Evolutionary conservation across 208 protist genomes (phyloP), one percentile per base, ranked within the genome.

Genomic region (Crithidia sp.): DNA sequence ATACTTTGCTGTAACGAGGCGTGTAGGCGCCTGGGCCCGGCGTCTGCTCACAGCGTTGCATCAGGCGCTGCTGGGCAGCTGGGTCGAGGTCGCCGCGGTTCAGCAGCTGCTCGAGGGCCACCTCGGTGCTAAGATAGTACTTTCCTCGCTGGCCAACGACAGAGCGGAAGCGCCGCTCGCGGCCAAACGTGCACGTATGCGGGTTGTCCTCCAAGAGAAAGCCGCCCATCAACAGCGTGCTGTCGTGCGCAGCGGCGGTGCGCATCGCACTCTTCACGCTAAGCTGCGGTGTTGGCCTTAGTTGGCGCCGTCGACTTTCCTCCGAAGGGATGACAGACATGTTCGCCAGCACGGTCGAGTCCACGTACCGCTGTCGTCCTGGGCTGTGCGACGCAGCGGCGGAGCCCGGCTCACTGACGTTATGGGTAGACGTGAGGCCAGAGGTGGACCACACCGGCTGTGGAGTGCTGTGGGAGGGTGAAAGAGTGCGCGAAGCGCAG

Each of bases 1-100:
- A 87, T 59, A 88, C 52, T 49, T 93, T 93, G 55, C 61, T 81
- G 76, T 91, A 95, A 0, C 81, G 84, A 43, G 90, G 90, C 5
- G 87, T 95, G 77, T 95, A 95, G 8, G 90, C 84, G 16, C 90
- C 90, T 12, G 90, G 90, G 9, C 90, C 90, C 5, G 90, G 90
- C 8, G 84, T 77, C 39, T 74, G 81, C 28, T 57, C 61, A 16
- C 59, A 70, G 2, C 74, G n/a, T 4, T 53, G 37, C 43, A 69
- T 52, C 47, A 71, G 54, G n/a, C 19, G 7, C 7, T 17, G 9
- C 17, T n/a, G 17, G 13, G 62, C 44, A 16, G 16, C 52, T 16
- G 37, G 7, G 50, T 52, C 44, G 5, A 39, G 5, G 16, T 55
- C 14, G 7, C 39, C 36, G 16, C 86, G 79, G 19, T 84, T 86